These are phyloP conservation scores for Scutellaria baicalensis DNA, from an alignment of 257 asterid genomes.

Conservation along the genomic window DNA sequence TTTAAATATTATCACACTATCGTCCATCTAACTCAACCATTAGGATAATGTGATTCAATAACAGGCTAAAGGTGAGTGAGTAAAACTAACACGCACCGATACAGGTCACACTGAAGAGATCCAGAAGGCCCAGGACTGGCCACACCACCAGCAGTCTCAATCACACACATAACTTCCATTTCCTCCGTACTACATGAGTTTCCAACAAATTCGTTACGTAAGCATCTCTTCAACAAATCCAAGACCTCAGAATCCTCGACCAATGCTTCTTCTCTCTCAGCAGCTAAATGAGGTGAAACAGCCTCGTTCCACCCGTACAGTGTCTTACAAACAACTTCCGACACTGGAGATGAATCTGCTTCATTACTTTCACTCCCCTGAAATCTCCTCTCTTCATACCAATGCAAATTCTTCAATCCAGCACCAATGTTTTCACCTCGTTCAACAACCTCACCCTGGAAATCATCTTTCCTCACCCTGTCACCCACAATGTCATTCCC, in stretches of 20 bases:
- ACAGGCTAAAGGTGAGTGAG: not conserved
- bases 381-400: constrained; percentile 59
- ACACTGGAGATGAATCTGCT: constrained; percentile 21
- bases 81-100: constrained; percentile 39
- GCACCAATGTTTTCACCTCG: constrained; percentile 9
- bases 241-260: constrained; percentile 58
- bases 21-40: not conserved
- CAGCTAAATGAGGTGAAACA: constrained; percentile 87
- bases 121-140: constrained; percentile 99
- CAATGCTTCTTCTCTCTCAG: constrained; percentile 65
- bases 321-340: constrained; percentile 74
- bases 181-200: constrained; percentile 16
- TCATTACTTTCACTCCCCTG: constrained; percentile 49
- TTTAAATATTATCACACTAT: not conserved
- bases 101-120: constrained; percentile 86
- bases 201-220: constrained; percentile 24
- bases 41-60: not conserved
- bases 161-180: constrained; percentile 49
- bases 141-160: constrained; percentile 98
- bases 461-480: not conserved
- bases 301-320: constrained; percentile 82
- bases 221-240: constrained; percentile 56
- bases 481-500: constrained; percentile 18
- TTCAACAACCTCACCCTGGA: constrained; percentile 11
- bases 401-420: constrained; percentile 46